These are phyloP conservation scores for Podospora bellae-mahoneyi DNA, from an alignment of 495 filamentous ascomycete species.

Conservation along the genomic window DNA sequence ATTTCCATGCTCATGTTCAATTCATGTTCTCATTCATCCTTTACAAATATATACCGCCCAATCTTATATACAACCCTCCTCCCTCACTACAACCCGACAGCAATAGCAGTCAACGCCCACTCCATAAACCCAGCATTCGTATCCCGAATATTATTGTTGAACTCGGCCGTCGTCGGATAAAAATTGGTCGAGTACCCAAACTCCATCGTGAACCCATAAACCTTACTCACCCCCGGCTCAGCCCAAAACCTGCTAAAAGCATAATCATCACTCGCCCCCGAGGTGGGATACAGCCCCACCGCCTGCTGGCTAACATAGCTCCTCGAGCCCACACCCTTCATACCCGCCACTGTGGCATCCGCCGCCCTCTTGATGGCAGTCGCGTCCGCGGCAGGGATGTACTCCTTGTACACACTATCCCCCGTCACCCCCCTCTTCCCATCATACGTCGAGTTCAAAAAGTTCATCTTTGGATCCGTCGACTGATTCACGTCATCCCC, in stretches of 20 bases:
- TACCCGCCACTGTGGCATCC: conserved; percentile 26
- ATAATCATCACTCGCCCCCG: conserved; percentile 39
- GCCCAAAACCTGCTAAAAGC: conserved; percentile 30
- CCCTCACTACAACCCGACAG: conserved; percentile 16
- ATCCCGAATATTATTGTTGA: conserved; percentile 35
- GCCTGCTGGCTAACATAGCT: conserved; percentile 32
- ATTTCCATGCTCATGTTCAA: no score
- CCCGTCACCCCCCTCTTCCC: conserved; percentile 36
- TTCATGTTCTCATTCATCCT: no score
- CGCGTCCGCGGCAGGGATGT: conserved; percentile 29
- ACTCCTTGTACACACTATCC: conserved; percentile 38
- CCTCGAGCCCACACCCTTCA: conserved; percentile 31
- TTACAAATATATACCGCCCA: not conserved
- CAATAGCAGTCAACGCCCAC: conserved; percentile 18
- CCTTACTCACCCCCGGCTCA: conserved; percentile 32
- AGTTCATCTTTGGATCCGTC: conserved; percentile 32
- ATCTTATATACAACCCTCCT: not conserved
- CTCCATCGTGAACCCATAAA: conserved; percentile 42
- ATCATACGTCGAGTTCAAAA: conserved; percentile 37
- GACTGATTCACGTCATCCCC: conserved; percentile 40
- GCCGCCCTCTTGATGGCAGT: conserved; percentile 24
- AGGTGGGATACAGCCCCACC: conserved; percentile 37
- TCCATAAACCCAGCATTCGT: conserved; percentile 43
- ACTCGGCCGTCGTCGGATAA: conserved; percentile 37
- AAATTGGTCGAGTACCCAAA: conserved; percentile 43